Conservation (phyloP, 768 basidiomycete genomes). For the Naganishia vaughanmartiniae region DNA sequence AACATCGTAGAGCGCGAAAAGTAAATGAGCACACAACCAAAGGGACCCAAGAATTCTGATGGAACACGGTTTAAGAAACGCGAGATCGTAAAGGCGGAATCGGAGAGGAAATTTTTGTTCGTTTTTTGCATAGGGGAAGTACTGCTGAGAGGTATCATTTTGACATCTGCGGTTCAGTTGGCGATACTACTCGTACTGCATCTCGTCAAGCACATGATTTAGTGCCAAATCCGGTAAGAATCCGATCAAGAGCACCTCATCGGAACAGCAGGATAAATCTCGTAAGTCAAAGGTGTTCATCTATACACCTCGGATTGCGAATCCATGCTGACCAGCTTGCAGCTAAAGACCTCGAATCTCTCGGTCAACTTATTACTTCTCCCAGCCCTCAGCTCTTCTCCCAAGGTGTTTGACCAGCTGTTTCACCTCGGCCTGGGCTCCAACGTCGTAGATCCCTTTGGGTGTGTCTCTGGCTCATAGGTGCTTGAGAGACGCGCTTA, state of each 20-base stretch:
- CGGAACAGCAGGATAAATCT: not conserved
- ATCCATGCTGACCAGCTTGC: not conserved
- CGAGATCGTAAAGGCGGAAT: not conserved
- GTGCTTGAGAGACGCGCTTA: not conserved
- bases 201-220: not conserved
- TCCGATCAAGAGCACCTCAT: not conserved
- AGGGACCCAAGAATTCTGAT: not conserved
- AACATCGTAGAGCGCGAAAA: not conserved
- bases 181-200: not conserved
- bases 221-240: not conserved
- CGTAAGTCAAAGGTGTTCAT: conserved; percentile 1
- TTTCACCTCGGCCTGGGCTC: not conserved
- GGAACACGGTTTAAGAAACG: not conserved
- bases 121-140: not conserved
- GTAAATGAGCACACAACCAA: not conserved
- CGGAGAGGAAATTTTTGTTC: not conserved
- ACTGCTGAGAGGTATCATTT: not conserved
- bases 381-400: not conserved
- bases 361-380: not conserved
- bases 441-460: not conserved
- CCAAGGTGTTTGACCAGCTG: not conserved
- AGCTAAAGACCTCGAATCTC: not conserved
- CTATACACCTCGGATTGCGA: not conserved
- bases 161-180: not conserved
- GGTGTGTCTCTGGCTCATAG: not conserved